Evolutionary conservation across 495 filamentous ascomycete species (phyloP).

Genomic region (Delitschia confertaspora): DNA sequence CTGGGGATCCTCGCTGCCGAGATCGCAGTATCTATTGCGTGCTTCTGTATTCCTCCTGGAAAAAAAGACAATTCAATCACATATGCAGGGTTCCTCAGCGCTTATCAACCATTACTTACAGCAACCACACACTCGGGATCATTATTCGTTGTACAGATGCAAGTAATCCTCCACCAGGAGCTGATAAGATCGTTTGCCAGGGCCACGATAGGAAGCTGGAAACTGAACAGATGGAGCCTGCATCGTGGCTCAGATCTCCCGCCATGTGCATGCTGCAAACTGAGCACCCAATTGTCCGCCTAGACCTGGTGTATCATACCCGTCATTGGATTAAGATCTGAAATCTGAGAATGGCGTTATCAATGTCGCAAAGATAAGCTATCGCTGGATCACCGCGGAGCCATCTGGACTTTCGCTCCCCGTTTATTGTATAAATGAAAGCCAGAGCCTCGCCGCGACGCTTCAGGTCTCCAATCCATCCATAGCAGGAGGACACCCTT

Average conservation of each 20-base stretch:
- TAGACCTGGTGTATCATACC: conserved; percentile 2
- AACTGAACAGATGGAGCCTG: conserved; percentile 8
- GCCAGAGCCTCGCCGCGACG: background rate
- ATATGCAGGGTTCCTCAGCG: too few relatives aligned
- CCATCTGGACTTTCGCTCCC: conserved; percentile 8
- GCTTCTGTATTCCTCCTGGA: too few relatives aligned
- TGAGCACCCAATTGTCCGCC: conserved; percentile 16
- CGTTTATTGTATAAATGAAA: conserved; percentile 10
- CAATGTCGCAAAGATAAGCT: conserved; percentile 27
- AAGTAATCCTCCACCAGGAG: conserved; percentile 16
- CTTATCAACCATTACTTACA: too few relatives aligned
- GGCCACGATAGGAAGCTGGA: conserved; percentile 26
- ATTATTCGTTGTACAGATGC: conserved; percentile 12
- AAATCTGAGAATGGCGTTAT: conserved; percentile 19
- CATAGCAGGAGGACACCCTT: too few relatives aligned
- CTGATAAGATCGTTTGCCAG: conserved; percentile 20
- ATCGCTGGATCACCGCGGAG: conserved; percentile 13
- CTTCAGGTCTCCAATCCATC: conserved; percentile 3
- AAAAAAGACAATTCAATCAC: too few relatives aligned
- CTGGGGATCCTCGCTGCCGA: too few relatives aligned
- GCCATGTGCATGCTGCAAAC: conserved; percentile 11
- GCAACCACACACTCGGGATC: too few relatives aligned
- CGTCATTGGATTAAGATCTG: conserved; percentile 18
- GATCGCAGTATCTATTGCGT: too few relatives aligned
- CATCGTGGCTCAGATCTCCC: conserved; percentile 18